phyloP scores from a whole-genome alignment of 1,284 basidiomycete species.

The Xerocomus minutiporus region DNA sequence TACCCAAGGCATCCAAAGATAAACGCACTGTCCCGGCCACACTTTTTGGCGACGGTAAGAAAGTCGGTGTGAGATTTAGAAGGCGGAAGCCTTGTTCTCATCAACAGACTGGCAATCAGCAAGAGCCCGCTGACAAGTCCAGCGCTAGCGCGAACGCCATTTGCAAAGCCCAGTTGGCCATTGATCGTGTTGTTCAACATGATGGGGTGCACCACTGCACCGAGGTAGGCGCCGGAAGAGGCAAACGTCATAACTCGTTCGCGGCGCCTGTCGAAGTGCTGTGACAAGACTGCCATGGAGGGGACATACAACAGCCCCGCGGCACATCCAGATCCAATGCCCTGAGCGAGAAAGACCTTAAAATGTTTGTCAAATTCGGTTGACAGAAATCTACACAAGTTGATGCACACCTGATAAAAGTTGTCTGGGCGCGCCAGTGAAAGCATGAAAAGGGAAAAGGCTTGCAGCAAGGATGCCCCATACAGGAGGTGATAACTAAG shows the following conservation, averaged over 20 bases:
- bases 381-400: not conserved
- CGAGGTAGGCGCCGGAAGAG: slow-evolving; percentile 36
- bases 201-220: slow-evolving; percentile 36
- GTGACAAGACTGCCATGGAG: slow-evolving; percentile 34
- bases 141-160: slow-evolving; percentile 33
- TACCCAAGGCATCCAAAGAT: slow-evolving; percentile 27
- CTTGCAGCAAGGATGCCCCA: slow-evolving; percentile 29
- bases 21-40: slow-evolving; percentile 23
- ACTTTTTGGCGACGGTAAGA: slow-evolving; percentile 18
- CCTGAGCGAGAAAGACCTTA: slow-evolving; percentile 37
- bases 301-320: slow-evolving; percentile 34
- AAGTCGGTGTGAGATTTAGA: slow-evolving; percentile 20
- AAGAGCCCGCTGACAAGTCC: slow-evolving; percentile 30
- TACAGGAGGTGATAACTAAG: slow-evolving; percentile 28
- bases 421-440: slow-evolving; percentile 32
- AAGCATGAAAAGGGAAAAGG: slow-evolving; percentile 36
- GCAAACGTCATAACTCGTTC: slow-evolving; percentile 34
- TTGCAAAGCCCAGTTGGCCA: slow-evolving; percentile 27
- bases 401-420: slow-evolving; percentile 32
- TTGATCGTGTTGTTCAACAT: slow-evolving; percentile 41
- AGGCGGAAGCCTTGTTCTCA: slow-evolving; percentile 28
- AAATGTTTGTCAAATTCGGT: not conserved
- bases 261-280: slow-evolving; percentile 34
- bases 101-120: slow-evolving; percentile 27
- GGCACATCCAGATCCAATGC: slow-evolving; percentile 33